These are phyloP conservation scores for Leptomonas seymouri DNA, from an alignment of 208 protist genomes.

Conservation along the genomic window DNA sequence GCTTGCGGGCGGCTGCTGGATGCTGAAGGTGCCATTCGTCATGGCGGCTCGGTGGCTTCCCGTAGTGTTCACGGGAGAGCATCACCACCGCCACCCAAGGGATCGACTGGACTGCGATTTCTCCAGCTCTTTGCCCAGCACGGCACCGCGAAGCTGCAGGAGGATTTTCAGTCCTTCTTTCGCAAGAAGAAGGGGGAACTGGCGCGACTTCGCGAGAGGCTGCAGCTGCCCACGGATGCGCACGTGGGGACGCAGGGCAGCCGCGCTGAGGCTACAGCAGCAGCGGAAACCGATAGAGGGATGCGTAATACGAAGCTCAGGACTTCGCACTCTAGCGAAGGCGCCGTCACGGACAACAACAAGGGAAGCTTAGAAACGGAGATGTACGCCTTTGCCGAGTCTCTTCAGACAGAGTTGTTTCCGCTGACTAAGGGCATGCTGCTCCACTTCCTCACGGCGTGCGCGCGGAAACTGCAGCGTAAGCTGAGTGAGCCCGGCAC, in stretches of 20 bases:
- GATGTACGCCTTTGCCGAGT: slow-evolving; percentile 38
- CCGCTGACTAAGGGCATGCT: slow-evolving; percentile 78
- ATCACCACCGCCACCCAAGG: background rate
- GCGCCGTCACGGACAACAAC: background rate
- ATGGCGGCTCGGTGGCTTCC: background rate
- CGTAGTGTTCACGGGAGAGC: too few relatives aligned
- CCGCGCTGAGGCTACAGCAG: background rate
- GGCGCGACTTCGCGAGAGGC: slow-evolving; percentile 46
- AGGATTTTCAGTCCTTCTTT: slow-evolving; percentile 83
- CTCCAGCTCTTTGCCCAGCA: slow-evolving; percentile 27
- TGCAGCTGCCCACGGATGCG: slow-evolving; percentile 45
- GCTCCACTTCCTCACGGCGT: slow-evolving; percentile 69
- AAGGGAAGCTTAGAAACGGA: background rate
- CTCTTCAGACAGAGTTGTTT: slow-evolving; percentile 67
- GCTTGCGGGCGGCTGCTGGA: slow-evolving; percentile 29
- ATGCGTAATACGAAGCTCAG: background rate
- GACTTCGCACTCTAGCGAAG: background rate
- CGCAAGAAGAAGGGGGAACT: slow-evolving; percentile 62
- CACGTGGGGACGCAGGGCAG: background rate
- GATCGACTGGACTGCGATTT: slow-evolving; percentile 7
- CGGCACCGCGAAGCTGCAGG: slow-evolving; percentile 71
- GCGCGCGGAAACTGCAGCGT: slow-evolving; percentile 81
- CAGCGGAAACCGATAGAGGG: background rate
- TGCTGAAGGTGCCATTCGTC: slow-evolving; percentile 13
- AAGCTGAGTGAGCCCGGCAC: slow-evolving; percentile 97